These are phyloP conservation scores for Aspergillus caelatus DNA, from an alignment of 2,329 filamentous ascomycete genomes.

Conservation along the genomic window DNA sequence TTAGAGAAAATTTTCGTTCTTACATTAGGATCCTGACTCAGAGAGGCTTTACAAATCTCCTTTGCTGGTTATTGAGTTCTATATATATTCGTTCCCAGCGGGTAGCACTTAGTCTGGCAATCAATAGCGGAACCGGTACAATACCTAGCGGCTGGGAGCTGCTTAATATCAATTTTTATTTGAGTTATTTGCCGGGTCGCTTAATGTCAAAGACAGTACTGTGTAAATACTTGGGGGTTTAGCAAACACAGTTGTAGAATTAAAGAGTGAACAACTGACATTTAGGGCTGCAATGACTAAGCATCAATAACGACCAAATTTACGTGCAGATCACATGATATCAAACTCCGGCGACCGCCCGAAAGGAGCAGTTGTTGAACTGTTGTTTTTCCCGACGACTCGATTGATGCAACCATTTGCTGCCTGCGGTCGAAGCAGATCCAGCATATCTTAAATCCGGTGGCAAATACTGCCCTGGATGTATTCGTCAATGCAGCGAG, in stretches of 20 bases:
- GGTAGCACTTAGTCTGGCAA: no score
- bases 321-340: not conserved
- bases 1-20: no score
- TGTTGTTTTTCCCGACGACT: not conserved
- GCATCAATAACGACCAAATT: not conserved
- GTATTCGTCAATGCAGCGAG: conserved; percentile 43
- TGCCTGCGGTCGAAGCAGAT: conserved; percentile 23
- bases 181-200: no score
- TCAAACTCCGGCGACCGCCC: not conserved
- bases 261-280: not conserved
- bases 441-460: conserved; percentile 24
- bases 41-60: no score
- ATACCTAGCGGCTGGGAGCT: no score
- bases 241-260: not conserved
- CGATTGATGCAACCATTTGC: conserved; percentile 4
- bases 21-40: no score
- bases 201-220: no score
- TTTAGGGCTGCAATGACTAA: not conserved
- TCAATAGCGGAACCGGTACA: no score
- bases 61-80: no score
- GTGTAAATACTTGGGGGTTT: no score
- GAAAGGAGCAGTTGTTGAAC: not conserved
- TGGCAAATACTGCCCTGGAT: conserved; percentile 33
- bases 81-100: no score
- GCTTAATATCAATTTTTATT: no score